Base-by-base conservation (phyloP, 345 rosid genomes). In the Euphorbia lathyris region DNA sequence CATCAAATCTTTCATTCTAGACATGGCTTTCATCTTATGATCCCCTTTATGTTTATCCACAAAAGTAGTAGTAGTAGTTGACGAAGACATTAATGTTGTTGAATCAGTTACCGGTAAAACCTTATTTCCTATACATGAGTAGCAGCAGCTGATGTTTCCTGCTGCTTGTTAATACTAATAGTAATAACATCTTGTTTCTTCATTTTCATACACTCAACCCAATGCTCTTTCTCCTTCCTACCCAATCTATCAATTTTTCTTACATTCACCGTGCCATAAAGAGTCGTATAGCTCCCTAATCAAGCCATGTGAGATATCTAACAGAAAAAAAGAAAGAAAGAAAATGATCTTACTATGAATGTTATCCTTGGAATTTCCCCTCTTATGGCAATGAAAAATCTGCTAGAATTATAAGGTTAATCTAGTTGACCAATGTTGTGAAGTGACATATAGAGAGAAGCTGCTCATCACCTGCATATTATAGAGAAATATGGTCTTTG, bases 1-100 rank as follows among this genome's bases (percentile, higher is more conserved):
- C 58, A 90, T 43, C 22, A 91, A 84, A 76, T 88, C 95, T 78
- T 90, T 91, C 92, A 91, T 88, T 65, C 83, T 88, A 19, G 86
- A 88, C 58, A 94, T 72, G 77, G 86, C 71, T 77, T 76, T 89
- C 25, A 9, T 11, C 5, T 78, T 79, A 65, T 82, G 85, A 26
- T 86, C 86, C 27, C 77, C 79, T 77, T 83, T 86, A 4, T 61
- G 26, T 68, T 75, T 87, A 5, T 71, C 81, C 55, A 40, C 19
- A 26, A 67, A 8, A 26, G 45, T 30, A 17, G 86, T 72, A 34
- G 84, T 71, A 25, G 82, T n/a, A n/a, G n/a, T n/a, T n/a, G n/a
- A n/a, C n/a, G n/a, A n/a, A n/a, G n/a, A n/a, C n/a, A n/a, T 23
- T 11, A 71, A 43, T 30, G 79, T 22, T 1, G 76, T 12, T 1